Percentiles rank a stretch among this genome's conserved stretches.
These are phyloP conservation scores for Vinca major DNA, from an alignment of 305 asterid species.

Conservation along the genomic window DNA sequence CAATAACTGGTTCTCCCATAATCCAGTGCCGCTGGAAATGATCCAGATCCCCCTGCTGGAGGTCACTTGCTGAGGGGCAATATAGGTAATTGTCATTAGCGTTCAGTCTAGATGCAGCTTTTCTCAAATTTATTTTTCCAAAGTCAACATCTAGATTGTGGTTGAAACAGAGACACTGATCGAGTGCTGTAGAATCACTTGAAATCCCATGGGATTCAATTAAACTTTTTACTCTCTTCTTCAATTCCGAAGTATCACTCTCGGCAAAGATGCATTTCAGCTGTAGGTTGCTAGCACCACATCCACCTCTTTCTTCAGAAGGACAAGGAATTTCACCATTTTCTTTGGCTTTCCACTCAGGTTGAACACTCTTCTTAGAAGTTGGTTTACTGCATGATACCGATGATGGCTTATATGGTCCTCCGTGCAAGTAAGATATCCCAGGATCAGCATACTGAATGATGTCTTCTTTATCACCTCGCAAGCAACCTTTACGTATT, in stretches of 20 bases:
- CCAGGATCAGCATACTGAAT: conserved; percentile 16
- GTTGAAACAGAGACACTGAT: conserved; percentile 33
- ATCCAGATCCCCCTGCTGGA: conserved; percentile 32
- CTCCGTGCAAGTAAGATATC: conserved; percentile 23
- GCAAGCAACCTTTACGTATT: conserved; percentile 42
- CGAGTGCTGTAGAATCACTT: conserved; percentile 14
- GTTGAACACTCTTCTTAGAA: conserved; percentile 24
- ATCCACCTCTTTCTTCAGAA: conserved; percentile 39
- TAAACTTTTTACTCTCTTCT: conserved; percentile 25
- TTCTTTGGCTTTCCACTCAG: conserved; percentile 36
- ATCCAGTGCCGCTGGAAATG: conserved; percentile 57
- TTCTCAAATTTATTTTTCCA: conserved; percentile 20
- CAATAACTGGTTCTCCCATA: conserved; percentile 49
- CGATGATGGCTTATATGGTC: conserved; percentile 1
- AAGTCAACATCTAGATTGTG: conserved; percentile 12
- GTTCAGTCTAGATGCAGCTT: conserved; percentile 34
- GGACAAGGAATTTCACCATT: conserved; percentile 55
- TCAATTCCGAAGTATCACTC: conserved; percentile 29
- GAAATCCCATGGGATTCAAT: conserved; percentile 16
- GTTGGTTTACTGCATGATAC: conserved; percentile 5
- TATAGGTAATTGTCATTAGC: conserved; percentile 44
- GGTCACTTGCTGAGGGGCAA: conserved; percentile 41
- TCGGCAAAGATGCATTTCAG: conserved; percentile 36
- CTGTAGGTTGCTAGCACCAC: conserved; percentile 37
- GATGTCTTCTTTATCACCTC: conserved; percentile 21